Evolutionary conservation across 176 grass and related monocot species (phyloP).

Genomic region (Juncus effusus): DNA sequence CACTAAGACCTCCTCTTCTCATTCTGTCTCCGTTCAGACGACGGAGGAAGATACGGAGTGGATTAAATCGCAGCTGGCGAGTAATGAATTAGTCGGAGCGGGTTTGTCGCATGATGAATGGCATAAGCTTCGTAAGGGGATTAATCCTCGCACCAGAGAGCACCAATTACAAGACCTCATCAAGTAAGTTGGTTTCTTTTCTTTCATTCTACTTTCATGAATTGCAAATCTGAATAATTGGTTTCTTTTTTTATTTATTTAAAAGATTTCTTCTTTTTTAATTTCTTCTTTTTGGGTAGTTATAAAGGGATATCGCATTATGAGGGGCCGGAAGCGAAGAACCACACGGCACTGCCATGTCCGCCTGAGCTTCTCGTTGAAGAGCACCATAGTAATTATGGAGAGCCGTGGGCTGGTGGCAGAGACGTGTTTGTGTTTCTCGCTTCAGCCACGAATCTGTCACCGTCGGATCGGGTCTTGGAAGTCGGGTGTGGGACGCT

Average conservation of each 20-base stretch:
- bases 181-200: slow-evolving; percentile 35
- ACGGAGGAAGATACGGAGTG: slow-evolving; percentile 55
- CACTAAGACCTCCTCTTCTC: slow-evolving; percentile 25
- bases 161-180: slow-evolving; percentile 78
- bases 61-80: slow-evolving; percentile 57
- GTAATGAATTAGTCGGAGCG: slow-evolving; percentile 47
- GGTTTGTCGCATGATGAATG: slow-evolving; percentile 37
- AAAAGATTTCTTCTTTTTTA: not conserved
- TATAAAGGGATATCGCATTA: slow-evolving; percentile 91
- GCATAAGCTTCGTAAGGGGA: slow-evolving; percentile 84
- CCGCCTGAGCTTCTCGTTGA: slow-evolving; percentile 80
- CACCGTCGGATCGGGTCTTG: slow-evolving; percentile 50
- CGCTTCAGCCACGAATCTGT: slow-evolving; percentile 40
- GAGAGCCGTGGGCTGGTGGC: slow-evolving; percentile 84
- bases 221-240: not conserved
- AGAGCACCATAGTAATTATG: slow-evolving; percentile 97
- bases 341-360: slow-evolving; percentile 70
- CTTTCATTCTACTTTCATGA: not conserved
- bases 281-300: slow-evolving; percentile 27
- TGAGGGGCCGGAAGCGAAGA: slow-evolving; percentile 32
- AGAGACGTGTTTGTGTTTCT: slow-evolving; percentile 88
- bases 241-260: not conserved
- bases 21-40: slow-evolving; percentile 40
- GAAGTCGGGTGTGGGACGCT: slow-evolving; percentile 94
- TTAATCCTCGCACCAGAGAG: slow-evolving; percentile 81